Base-by-base conservation (phyloP, 176 grass and related monocot species). In the Calamus simplicifolius region DNA sequence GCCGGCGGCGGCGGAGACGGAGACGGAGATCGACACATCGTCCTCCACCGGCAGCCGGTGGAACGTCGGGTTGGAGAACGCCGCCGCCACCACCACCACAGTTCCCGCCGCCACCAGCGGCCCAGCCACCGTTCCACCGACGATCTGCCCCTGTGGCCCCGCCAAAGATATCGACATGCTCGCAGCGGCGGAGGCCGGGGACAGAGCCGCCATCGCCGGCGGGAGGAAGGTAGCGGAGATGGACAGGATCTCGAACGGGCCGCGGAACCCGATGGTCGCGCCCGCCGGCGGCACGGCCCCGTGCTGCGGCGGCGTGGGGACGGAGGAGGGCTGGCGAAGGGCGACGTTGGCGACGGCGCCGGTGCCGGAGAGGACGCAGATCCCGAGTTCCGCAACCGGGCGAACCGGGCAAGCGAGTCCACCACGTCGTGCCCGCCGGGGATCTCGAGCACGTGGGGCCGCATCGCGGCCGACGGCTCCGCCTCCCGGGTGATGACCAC, bases 391-490 rank as follows among this genome's bases (percentile, higher is more conserved):
- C 86, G 80, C 5, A 69, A 75, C 6, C 52, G 49, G 13, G 79
- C 68, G 73, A 92, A 98, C 50, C 73, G 72, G 19, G 69, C 59
- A 5, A 98, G 87, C 10, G 87, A 82, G 43, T 80, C 73, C 18
- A 75, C 67, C 52, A 98, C 82, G 68, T 98, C 93, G 8, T 86
- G 70, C 27, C 93, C 93, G 0, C 68, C 73, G 1, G 93, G 81
- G 77, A 98, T 92, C 81, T 98, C 84, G 50, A 98, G 72, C 50
- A 98, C 78, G 72, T 98, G 93, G 1, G 87, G 84, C 0, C 93
- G 87, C 87, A 98, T 98, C 17, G 87, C 84, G 14, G 78, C 54
- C 16, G 75, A 58, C 0, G 87, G 84, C 23, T 88, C 93, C 0
- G 78, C 72, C 50, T 89, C 93, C 15, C 93, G 79, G 35, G 93